Base-by-base conservation (phyloP, 2,329 filamentous ascomycete genomes). In the Eutypa lata region DNA sequence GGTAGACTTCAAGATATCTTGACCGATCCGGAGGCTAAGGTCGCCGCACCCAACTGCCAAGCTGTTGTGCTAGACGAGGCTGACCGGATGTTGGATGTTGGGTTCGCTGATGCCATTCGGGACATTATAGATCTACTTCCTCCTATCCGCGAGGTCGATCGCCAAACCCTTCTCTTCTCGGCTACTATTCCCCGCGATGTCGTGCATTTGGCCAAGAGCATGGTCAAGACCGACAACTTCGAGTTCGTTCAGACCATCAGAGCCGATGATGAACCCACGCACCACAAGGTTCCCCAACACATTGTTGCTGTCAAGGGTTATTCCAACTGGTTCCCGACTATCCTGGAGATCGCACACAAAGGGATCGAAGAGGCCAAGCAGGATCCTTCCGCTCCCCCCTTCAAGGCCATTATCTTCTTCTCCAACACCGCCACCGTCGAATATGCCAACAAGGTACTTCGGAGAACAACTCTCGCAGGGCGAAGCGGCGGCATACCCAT, bases 31-130 rank as follows among this genome's bases (percentile, higher is more conserved):
- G 65, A 68, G 51, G 82, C 78, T 52, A 80, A 83, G 22, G 82
- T 96, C 38, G 75, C 76, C 21, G 89, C 89, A 71, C 91, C 67
- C 71, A 92, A 90, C 70, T 87, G 97, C 77, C 89, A 91, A 69
- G 95, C 94, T 61, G 80, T 99, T 45, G 91, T 97, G 59, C 87
- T 99, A 46, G 94, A 99, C 63, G 94, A 99, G 79, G 94, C 94
- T 64, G 94, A 99, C 73, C 90, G 94, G 63, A 97, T 99, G 90
- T 82, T 99, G 68, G 94, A 99, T 76, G 94, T 96, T 78, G 94
- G 89, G 2, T 93, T 93, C 64, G 77, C 86, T 52, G 76, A 77
- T 35, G 86, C 86, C 52, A 79, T 93, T 48, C 71, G 77, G 48
- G 69, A 81, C 1, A 90, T 93, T 51, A 73, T 84, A 52, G 54